phyloP scores from a whole-genome alignment of 352 stramenopile genomes.

The Pythium sukuiense region DNA sequence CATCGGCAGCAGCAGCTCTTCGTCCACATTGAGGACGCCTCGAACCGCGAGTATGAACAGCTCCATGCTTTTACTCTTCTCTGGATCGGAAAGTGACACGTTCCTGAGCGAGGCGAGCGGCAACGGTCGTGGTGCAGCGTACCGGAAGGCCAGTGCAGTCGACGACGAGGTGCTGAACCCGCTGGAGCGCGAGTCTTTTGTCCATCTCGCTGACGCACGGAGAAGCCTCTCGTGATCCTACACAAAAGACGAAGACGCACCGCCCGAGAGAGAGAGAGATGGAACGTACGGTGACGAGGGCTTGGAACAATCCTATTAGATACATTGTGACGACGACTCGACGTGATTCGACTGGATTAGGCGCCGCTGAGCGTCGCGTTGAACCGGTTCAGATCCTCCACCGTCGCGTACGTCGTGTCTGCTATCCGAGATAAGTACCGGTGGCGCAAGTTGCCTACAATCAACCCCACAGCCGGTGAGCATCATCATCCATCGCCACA shows the following conservation, averaged over 20 bases:
- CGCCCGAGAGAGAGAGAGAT: background rate
- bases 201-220: background rate
- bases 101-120: slow-evolving; percentile 5
- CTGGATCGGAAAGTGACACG: slow-evolving; percentile 8
- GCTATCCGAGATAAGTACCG: slow-evolving; percentile 50
- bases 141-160: background rate
- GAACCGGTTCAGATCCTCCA: slow-evolving; percentile 58
- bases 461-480: background rate
- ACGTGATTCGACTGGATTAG: background rate
- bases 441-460: slow-evolving; percentile 43
- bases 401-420: slow-evolving; percentile 46
- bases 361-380: slow-evolving; percentile 15
- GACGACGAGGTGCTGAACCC: slow-evolving; percentile 18
- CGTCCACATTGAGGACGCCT: slow-evolving; percentile 6
- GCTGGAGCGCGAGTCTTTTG: slow-evolving; percentile 21
- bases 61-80: slow-evolving; percentile 24
- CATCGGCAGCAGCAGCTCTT: slow-evolving; percentile 8
- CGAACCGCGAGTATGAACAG: slow-evolving; percentile 17
- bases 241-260: no score
- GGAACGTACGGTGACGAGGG: background rate
- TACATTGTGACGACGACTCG: background rate
- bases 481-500: background rate
- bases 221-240: background rate
- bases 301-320: background rate
- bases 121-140: background rate